Base-by-base conservation (phyloP, 805 yeast genomes). In the Teunomyces lycoperdinae region DNA sequence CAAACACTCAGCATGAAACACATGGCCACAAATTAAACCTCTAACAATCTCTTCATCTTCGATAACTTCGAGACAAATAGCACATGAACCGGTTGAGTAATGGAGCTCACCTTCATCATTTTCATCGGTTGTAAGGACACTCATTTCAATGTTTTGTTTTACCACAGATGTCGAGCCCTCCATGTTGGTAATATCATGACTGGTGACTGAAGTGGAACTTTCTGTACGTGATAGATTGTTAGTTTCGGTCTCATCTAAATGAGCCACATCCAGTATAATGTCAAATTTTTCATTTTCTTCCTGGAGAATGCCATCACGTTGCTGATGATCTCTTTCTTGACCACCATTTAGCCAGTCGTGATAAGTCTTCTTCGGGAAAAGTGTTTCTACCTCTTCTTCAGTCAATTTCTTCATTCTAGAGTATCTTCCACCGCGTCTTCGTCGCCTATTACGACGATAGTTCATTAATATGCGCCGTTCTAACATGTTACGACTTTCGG, bases 1-100 rank as follows among this genome's bases (percentile, higher is more conserved):
- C 45, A 89, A 76, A 65, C 96, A 88, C 13, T 77, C 84, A 17
- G 83, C 74, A 59, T 88, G 96, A 75, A 83, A 88, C 2, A 85
- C 89, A 64, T 88, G 96, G 3, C 90, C 89, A 67, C 96, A 88
- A 9, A 86, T 71, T 39, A 89, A 72, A 0, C 89, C 89, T 43
- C 96, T 78, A 1, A 88, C 89, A 1, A 64, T 60, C 45, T 85
- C 89, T 10, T 76, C 82, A 43, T 77, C 77, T 52, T 80, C 85
- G 46, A 85, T 74, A 4, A 70, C 63, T 35, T 87, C 95, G 31
- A 88, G 72, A 63, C 96, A 87, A 53, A 87, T 84, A 9, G 92
- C 90, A 71, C 96, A 87, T 1, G 78, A 64, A 9, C 90, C 94
- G 0, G 87, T 81, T 34, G 82, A 77, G 56, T 71, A 83, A 56